Evolutionary conservation across 257 asterid genomes (phyloP).

Genomic region (Primulina huaijiensis): DNA sequence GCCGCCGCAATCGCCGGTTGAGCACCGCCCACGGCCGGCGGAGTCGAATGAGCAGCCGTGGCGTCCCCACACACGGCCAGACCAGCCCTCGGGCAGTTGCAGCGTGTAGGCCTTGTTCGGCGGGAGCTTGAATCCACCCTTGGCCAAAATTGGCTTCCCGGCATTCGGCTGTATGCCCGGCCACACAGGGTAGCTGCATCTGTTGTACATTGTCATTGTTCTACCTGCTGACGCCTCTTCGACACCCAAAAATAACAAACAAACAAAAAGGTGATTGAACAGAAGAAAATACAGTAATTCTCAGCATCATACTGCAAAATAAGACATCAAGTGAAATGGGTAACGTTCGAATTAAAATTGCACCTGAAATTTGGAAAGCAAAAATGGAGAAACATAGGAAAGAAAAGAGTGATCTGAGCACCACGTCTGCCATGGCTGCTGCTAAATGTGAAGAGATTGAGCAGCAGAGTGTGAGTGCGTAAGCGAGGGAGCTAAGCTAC

Average conservation of each 20-base stretch:
- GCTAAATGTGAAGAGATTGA: slow-evolving; percentile 3
- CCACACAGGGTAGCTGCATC: slow-evolving; percentile 83
- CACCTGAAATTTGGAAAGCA: slow-evolving; percentile 45
- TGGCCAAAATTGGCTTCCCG: slow-evolving; percentile 64
- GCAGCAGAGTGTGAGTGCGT: slow-evolving; percentile 28
- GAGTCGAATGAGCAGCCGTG: slow-evolving; percentile 78
- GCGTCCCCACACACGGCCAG: slow-evolving; percentile 95
- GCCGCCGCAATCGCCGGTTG: slow-evolving; percentile 96
- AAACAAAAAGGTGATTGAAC: no score
- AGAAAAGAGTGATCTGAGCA: slow-evolving; percentile 35
- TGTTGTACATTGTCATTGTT: slow-evolving; percentile 71
- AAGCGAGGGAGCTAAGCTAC: not conserved
- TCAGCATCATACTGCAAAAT: not conserved
- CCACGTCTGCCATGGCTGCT: slow-evolving; percentile 40
- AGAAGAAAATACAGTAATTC: not conserved
- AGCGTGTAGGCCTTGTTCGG: slow-evolving; percentile 55
- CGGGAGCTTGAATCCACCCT: slow-evolving; percentile 73
- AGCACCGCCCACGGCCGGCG: slow-evolving; percentile 71
- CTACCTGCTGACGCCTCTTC: slow-evolving; percentile 49
- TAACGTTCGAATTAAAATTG: not conserved
- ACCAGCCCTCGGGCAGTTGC: slow-evolving; percentile 70
- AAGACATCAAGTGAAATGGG: not conserved
- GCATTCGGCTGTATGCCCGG: slow-evolving; percentile 85
- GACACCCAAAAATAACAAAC: not conserved
- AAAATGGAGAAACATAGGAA: slow-evolving; percentile 38